Conservation (phyloP, 148 eudicot species). For the Drosera capensis region DNA sequence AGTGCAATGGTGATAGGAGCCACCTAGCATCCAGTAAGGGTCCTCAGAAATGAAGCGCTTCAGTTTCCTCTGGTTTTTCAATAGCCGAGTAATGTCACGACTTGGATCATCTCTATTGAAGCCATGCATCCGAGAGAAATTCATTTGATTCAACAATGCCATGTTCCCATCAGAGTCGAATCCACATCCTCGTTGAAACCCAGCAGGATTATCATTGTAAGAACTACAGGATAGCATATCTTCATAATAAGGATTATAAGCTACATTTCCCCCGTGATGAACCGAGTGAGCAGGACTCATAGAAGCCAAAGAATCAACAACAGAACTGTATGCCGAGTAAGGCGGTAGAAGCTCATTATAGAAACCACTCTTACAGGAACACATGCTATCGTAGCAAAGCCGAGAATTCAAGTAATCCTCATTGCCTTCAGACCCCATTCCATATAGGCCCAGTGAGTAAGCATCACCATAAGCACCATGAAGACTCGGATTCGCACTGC, state of each 20-base stretch:
- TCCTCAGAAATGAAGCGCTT: slow-evolving; percentile 20
- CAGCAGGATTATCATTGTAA: slow-evolving; percentile 9
- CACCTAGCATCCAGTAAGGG: slow-evolving; percentile 15
- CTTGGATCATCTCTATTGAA: slow-evolving; percentile 12
- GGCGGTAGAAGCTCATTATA: slow-evolving; percentile 12
- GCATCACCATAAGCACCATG: slow-evolving; percentile 4
- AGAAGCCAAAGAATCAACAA: slow-evolving; percentile 8
- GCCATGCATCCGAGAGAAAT: slow-evolving; percentile 14
- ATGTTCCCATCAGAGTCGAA: slow-evolving; percentile 7
- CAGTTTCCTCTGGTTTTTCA: slow-evolving; percentile 15
- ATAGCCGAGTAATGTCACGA: slow-evolving; percentile 8
- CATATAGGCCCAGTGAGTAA: slow-evolving; percentile 11
- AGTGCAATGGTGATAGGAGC: slow-evolving; percentile 10
- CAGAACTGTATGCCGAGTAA: slow-evolving; percentile 3
- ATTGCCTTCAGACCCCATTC: background rate
- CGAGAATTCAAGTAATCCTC: slow-evolving; percentile 10
- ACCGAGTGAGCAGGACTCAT: slow-evolving; percentile 11
- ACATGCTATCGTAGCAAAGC: slow-evolving; percentile 7
- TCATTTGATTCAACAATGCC: slow-evolving; percentile 11
- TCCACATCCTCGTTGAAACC: slow-evolving; percentile 11
- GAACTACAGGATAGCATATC: slow-evolving; percentile 9
- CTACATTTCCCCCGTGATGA: slow-evolving; percentile 3
- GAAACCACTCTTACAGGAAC: slow-evolving; percentile 8
- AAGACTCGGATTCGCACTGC: slow-evolving; percentile 8
- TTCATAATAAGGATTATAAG: slow-evolving; percentile 9